These are phyloP conservation scores for Xerocomellus chrysenteron DNA, from an alignment of 768 basidiomycete species.

Conservation along the genomic window DNA sequence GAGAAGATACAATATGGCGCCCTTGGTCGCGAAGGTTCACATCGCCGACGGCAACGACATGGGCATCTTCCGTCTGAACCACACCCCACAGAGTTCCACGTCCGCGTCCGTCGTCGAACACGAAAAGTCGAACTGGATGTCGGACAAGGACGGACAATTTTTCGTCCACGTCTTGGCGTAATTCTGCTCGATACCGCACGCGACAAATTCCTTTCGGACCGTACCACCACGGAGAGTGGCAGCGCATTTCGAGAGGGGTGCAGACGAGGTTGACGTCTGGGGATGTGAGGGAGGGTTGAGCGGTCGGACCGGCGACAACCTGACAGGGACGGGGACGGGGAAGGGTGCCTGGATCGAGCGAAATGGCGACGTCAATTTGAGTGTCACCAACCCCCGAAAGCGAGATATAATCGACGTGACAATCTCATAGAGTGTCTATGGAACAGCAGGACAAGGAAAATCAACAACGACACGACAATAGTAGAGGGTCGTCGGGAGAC, in stretches of 20 bases:
- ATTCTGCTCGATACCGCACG: constrained; percentile 22
- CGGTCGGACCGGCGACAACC: not conserved
- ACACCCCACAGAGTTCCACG: constrained; percentile 31
- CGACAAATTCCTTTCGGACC: constrained; percentile 29
- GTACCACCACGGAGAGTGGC: not conserved
- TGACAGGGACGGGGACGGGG: constrained; percentile 2
- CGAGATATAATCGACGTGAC: constrained; percentile 34
- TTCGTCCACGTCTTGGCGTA: constrained; percentile 32
- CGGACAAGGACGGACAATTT: constrained; percentile 24
- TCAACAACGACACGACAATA: not conserved
- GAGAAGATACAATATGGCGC: not conserved
- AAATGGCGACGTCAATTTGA: constrained; percentile 33
- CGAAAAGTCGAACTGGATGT: constrained; percentile 33
- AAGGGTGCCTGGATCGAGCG: constrained; percentile 23
- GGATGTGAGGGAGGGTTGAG: constrained; percentile 9
- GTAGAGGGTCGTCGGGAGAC: not conserved
- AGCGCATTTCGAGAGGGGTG: not conserved
- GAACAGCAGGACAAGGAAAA: not conserved
- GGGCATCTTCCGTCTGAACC: constrained; percentile 27
- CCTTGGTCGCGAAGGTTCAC: not conserved
- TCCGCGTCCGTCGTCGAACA: constrained; percentile 25
- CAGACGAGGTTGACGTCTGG: not conserved
- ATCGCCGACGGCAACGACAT: not conserved
- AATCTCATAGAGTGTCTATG: constrained; percentile 28
- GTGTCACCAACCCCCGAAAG: constrained; percentile 27